Percentiles rank a stretch among this genome's conserved stretches.
These are phyloP conservation scores for Lentinula raphanica DNA, from an alignment of 768 basidiomycete species.

Conservation along the genomic window DNA sequence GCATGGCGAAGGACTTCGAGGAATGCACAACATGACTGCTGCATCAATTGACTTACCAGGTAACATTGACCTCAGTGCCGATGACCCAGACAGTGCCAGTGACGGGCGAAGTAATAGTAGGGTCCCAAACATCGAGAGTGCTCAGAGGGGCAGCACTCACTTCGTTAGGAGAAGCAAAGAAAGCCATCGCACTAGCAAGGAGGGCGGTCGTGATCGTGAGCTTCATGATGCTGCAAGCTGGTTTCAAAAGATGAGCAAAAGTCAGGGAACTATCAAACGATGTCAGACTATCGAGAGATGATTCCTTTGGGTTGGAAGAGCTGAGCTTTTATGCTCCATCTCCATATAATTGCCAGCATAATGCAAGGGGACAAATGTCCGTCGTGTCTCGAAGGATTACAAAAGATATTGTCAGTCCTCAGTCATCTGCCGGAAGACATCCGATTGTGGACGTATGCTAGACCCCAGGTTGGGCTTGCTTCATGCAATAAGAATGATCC, in stretches of 20 bases:
- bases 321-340: not conserved
- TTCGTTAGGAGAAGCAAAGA: not conserved
- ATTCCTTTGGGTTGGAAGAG: not conserved
- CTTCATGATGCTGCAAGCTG: not conserved
- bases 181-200: not conserved
- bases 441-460: too few relatives aligned
- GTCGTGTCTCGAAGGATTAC: too few relatives aligned
- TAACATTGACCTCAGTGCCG: not conserved
- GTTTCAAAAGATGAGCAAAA: too few relatives aligned
- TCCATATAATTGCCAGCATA: too few relatives aligned
- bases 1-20: too few relatives aligned
- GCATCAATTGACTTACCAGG: not conserved
- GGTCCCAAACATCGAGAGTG: not conserved
- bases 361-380: too few relatives aligned
- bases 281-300: not conserved
- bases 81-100: not conserved
- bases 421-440: too few relatives aligned
- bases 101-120: not conserved
- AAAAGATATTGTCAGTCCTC: too few relatives aligned
- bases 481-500: too few relatives aligned
- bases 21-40: too few relatives aligned
- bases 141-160: not conserved
- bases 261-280: not conserved
- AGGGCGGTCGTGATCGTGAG: not conserved
- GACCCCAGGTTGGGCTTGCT: too few relatives aligned